Base-by-base conservation (phyloP, 2,329 filamentous ascomycete species). In the Ilyonectria robusta region DNA sequence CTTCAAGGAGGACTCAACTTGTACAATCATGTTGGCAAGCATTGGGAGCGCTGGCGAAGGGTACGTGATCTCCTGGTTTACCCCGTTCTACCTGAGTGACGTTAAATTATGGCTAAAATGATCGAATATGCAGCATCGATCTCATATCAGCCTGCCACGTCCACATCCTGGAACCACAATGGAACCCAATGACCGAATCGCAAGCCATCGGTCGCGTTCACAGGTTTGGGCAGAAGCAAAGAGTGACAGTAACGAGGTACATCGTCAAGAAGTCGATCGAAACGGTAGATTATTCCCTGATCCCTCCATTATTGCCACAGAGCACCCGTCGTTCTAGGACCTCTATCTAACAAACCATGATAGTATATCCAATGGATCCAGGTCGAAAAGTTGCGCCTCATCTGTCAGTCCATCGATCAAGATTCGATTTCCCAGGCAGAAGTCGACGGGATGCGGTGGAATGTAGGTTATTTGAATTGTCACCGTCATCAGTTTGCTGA, bases 21-120 rank as follows among this genome's bases (percentile, higher is more conserved):
- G 71, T 57, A 68, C 10, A 8, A 70, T 79, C 1, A 73, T 81
- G 55, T 73, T 81, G 10, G 75, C 79, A 26, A 76, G 69, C 10
- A 76, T 80, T 44, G 76, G 67, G 2, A 75, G 71, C 19, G 75
- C 71, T 5, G 78, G 72, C 6, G 77, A 78, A 47, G 79, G 78
- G 79, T 78, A 72, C 48, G 72, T 47, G 35, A 44, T 21, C 55
- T 21, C 31, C 9, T 33, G 2, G 2, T 33, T 33, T 33, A 9
- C 10, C 8, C 46, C 35, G 10, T 9, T 29, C 47, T 15, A 17
- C 59, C 59, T 3, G 55, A 13, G 42, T 29, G 33, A 6, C 8
- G 46, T 6, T 48, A 48, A 19, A 11, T 4, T 11, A 17, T 19
- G 2, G 10, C 47, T 48, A 26, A 61, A 72, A 71, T 21, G 62